phyloP scores from a whole-genome alignment of 345 rosid genomes.

The Leavenworthia alabamica region DNA sequence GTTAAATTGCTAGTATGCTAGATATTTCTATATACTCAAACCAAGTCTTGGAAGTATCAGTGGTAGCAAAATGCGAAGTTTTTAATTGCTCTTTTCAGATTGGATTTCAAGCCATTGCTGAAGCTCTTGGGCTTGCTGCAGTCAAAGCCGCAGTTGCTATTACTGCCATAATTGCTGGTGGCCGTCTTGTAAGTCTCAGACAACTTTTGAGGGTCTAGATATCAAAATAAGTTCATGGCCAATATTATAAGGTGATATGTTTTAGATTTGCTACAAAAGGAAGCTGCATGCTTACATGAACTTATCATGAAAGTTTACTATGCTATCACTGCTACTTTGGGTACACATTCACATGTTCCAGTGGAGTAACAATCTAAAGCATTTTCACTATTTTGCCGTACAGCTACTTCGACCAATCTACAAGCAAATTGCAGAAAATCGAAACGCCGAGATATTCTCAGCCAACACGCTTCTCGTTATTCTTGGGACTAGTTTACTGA shows the following conservation, averaged over 20 bases:
- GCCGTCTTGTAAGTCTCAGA: constrained; percentile 71
- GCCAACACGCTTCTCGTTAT: constrained; percentile 95
- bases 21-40: not conserved
- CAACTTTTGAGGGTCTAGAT: constrained; percentile 5
- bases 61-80: constrained; percentile 12
- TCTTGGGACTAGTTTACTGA: constrained; percentile 95
- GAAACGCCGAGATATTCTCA: constrained; percentile 97
- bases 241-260: not conserved
- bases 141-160: constrained; percentile 94
- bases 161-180: constrained; percentile 93
- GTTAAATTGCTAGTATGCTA: not conserved
- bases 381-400: constrained; percentile 4
- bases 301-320: constrained; percentile 1
- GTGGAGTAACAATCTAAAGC: constrained; percentile 10
- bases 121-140: constrained; percentile 97
- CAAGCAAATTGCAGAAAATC: constrained; percentile 93
- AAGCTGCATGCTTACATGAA: constrained; percentile 10
- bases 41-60: not conserved
- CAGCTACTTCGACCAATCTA: constrained; percentile 99
- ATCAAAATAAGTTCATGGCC: constrained; percentile 12
- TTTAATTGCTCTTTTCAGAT: constrained; percentile 47
- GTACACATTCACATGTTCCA: not conserved
- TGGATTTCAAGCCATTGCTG: constrained; percentile 96
- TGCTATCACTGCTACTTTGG: constrained; percentile 6
- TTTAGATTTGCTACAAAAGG: constrained; percentile 14